phyloP scores from a whole-genome alignment of 139 green algal species.

The Zygnema cylindricum region DNA sequence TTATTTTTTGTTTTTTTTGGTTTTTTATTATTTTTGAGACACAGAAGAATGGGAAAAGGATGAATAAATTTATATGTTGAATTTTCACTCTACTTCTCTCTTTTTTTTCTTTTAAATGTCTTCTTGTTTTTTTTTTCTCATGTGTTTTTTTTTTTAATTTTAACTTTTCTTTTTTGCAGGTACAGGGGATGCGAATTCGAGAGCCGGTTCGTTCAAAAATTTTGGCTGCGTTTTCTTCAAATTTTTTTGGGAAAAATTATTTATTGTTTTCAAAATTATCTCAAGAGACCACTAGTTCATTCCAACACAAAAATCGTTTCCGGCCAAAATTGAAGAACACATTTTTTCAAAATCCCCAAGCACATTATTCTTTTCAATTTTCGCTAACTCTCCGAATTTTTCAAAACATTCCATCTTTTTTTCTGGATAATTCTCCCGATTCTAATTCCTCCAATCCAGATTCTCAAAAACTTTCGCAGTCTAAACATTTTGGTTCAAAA shows the following conservation, averaged over 20 bases:
- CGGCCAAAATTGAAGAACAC: neutral
- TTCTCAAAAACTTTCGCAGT: neutral
- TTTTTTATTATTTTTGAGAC: no score
- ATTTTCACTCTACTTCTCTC: no score
- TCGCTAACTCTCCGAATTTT: neutral
- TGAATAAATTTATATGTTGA: no score
- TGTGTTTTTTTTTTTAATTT: neutral
- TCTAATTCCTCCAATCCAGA: no score
- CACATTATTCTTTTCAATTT: neutral
- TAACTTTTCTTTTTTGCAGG: neutral
- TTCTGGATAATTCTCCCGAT: neutral
- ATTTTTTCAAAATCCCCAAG: neutral
- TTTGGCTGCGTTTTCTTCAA: neutral
- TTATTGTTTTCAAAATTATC: no score
- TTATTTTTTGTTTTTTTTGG: no score
- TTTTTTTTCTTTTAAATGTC: neutral
- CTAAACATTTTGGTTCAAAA: neutral
- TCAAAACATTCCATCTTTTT: neutral
- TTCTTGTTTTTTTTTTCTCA: no score
- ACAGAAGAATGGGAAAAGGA: no score
- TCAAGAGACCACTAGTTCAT: no score
- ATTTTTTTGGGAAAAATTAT: neutral
- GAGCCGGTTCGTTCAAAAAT: neutral
- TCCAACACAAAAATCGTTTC: no score
- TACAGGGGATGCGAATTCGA: neutral